A percentile compares a stretch with the other conserved stretches of the same genome.
Evolutionary conservation across 2,329 filamentous ascomycete genomes (phyloP).

Genomic region (Aureobasidium sp.): DNA sequence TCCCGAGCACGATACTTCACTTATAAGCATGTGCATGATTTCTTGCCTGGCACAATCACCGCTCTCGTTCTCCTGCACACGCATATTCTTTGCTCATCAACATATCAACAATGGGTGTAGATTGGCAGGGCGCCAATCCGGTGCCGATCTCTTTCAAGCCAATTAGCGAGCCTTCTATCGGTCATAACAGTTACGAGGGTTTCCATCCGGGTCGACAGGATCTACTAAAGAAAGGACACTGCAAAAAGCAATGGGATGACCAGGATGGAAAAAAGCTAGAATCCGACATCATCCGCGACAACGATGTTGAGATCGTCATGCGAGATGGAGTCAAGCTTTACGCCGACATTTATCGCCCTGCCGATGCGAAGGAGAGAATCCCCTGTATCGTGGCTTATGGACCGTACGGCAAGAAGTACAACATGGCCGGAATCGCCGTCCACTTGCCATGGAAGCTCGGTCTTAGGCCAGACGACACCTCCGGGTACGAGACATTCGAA

Average conservation of each 20-base stretch:
- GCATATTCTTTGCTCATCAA: not conserved
- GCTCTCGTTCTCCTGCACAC: not conserved
- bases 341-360: slow-evolving; percentile 39
- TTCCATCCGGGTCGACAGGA: slow-evolving; percentile 34
- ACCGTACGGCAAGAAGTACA: slow-evolving; percentile 38
- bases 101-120: slow-evolving; percentile 11
- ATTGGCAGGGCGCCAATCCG: slow-evolving; percentile 10
- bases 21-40: not conserved
- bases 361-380: slow-evolving; percentile 26
- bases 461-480: slow-evolving; percentile 10
- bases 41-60: not conserved
- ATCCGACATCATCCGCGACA: slow-evolving; percentile 36
- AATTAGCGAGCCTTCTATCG: slow-evolving; percentile 31
- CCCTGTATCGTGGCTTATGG: slow-evolving; percentile 40
- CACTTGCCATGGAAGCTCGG: slow-evolving; percentile 12
- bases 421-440: slow-evolving; percentile 9
- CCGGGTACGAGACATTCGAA: slow-evolving; percentile 36
- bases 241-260: slow-evolving; percentile 24
- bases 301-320: slow-evolving; percentile 37
- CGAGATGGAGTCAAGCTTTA: slow-evolving; percentile 37
- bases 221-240: slow-evolving; percentile 29
- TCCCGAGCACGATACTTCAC: slow-evolving; percentile 1
- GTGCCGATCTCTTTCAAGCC: slow-evolving; percentile 21
- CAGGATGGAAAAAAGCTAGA: slow-evolving; percentile 29
- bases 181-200: slow-evolving; percentile 36